Conservation (phyloP, 2,329 filamentous ascomycete genomes). For the Ceratocystis papillata region DNA sequence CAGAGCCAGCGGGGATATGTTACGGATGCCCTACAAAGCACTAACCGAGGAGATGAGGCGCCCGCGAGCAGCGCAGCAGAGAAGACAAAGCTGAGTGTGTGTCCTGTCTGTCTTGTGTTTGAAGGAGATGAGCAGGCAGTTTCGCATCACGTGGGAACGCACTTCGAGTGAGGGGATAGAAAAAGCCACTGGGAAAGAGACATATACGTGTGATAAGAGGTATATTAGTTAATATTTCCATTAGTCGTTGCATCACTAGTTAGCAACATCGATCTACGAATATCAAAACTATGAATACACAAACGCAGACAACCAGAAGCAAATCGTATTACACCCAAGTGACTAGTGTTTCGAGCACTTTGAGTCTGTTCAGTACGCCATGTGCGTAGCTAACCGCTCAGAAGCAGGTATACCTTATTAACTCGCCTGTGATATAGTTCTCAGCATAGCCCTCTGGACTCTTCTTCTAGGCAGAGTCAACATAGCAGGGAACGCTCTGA, state of each 20-base stretch:
- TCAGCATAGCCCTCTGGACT: constrained; percentile 7
- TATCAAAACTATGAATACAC: not conserved
- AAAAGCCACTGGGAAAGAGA: not conserved
- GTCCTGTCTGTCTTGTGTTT: constrained; percentile 56
- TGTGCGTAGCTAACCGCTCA: not conserved
- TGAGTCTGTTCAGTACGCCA: not conserved
- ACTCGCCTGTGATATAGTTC: not conserved
- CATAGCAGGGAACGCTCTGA: constrained; percentile 16
- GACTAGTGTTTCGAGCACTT: not conserved
- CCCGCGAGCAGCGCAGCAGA: not conserved
- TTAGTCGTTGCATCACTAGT: not conserved
- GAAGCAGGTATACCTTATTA: not conserved
- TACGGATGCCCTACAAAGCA: not conserved
- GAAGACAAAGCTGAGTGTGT: constrained; percentile 32
- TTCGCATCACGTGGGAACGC: constrained; percentile 52
- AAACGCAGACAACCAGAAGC: not conserved
- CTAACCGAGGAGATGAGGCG: not conserved
- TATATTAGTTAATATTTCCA: not conserved
- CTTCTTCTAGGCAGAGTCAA: constrained; percentile 21
- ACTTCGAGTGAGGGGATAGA: constrained; percentile 35
- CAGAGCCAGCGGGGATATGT: not conserved
- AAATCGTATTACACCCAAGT: not conserved
- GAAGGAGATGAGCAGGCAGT: constrained; percentile 59
- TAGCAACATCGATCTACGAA: not conserved
- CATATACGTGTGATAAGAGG: not conserved